Percentiles rank a stretch among this genome's conserved stretches.
These are phyloP conservation scores for Yarrowia porcina DNA, from an alignment of 805 yeast species.

Conservation along the genomic window DNA sequence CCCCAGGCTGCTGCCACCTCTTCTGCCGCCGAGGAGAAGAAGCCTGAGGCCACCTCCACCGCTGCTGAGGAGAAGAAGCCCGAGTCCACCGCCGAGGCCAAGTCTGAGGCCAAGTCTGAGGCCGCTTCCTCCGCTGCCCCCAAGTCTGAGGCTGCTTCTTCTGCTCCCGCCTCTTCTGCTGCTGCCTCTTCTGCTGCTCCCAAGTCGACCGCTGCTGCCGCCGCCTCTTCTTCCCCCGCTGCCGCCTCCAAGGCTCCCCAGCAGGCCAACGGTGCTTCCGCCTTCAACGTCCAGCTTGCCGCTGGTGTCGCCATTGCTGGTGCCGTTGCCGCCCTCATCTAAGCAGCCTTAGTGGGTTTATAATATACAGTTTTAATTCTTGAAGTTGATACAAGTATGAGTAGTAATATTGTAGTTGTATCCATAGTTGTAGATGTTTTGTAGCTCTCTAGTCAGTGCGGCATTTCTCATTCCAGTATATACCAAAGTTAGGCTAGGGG, in stretches of 20 bases:
- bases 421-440: neutral
- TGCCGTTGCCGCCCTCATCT: slow-evolving; percentile 23
- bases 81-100: neutral
- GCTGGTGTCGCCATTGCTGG: slow-evolving; percentile 20
- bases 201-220: neutral
- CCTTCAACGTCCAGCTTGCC: slow-evolving; percentile 24
- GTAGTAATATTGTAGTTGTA: neutral
- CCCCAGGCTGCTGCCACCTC: slow-evolving; percentile 7
- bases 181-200: neutral
- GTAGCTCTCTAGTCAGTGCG: too few species aligned
- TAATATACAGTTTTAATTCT: slow-evolving; percentile 19
- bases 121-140: neutral
- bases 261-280: slow-evolving; percentile 16
- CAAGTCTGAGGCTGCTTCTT: neutral
- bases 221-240: neutral
- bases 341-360: neutral
- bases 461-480: neutral
- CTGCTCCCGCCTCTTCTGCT: neutral
- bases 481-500: neutral
- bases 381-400: neutral
- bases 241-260: slow-evolving; percentile 18
- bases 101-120: neutral
- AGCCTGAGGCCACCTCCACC: neutral
- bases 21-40: neutral
- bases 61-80: neutral